phyloP scores from a whole-genome alignment of 148 eudicot genomes.

The Vaccinium darrowii region DNA sequence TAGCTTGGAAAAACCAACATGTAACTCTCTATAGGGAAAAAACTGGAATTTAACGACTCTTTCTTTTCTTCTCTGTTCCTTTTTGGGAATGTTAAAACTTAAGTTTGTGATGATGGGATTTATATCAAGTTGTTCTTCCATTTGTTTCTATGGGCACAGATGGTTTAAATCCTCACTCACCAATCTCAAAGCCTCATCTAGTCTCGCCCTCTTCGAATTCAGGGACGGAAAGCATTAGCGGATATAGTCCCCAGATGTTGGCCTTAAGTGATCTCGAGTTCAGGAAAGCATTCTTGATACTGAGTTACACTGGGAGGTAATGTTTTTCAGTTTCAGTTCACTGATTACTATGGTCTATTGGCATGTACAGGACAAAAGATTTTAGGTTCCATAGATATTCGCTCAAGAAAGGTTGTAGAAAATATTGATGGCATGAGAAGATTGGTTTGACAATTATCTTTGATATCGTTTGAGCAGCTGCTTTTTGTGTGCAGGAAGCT shows the following conservation, averaged over 20 bases:
- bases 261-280: constrained; percentile 11
- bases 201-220: neutral
- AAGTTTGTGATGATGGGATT: neutral
- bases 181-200: neutral
- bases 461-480: neutral
- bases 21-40: neutral
- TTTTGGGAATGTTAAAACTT: neutral
- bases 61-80: neutral
- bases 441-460: neutral
- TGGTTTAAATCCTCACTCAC: constrained; percentile 2
- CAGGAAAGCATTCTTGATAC: constrained; percentile 13
- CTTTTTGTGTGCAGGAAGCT: constrained; percentile 39
- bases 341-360: too few relatives aligned
- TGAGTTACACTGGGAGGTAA: constrained; percentile 6
- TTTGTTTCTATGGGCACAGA: constrained; percentile 1
- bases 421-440: too few relatives aligned
- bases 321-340: neutral
- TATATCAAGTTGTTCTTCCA: neutral
- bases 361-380: too few relatives aligned
- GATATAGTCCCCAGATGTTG: neutral
- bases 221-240: neutral
- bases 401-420: too few relatives aligned
- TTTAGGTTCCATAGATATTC: too few relatives aligned
- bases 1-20: too few relatives aligned
- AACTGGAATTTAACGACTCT: neutral